These are phyloP conservation scores for Chiua sp. DNA, from an alignment of 1,284 basidiomycete species.

Conservation along the genomic window DNA sequence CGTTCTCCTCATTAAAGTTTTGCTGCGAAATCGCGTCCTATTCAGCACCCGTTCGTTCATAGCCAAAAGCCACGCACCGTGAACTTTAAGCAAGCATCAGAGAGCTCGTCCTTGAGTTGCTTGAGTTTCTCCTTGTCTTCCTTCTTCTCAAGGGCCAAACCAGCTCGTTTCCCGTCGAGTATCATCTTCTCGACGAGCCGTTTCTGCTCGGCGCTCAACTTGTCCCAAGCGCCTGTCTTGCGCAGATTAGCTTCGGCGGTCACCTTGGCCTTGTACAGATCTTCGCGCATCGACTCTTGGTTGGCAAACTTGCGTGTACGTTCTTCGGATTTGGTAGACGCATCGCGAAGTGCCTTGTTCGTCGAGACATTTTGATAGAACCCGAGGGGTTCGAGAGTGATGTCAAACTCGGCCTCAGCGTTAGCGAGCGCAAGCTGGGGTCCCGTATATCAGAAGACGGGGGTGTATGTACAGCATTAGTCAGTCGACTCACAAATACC, in stretches of 20 bases:
- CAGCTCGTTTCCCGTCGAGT: slow-evolving; percentile 75
- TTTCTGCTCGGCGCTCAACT: slow-evolving; percentile 66
- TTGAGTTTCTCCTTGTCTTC: slow-evolving; percentile 61
- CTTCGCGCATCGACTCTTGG: slow-evolving; percentile 75
- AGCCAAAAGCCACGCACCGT: slow-evolving; percentile 45
- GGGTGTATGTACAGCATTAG: not conserved
- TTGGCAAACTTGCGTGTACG: slow-evolving; percentile 68
- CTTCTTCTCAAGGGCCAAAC: slow-evolving; percentile 70
- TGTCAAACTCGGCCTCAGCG: slow-evolving; percentile 60
- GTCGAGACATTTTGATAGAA: slow-evolving; percentile 85
- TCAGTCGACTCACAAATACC: not conserved
- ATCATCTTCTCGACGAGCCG: slow-evolving; percentile 80
- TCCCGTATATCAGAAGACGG: not conserved
- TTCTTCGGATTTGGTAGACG: slow-evolving; percentile 72
- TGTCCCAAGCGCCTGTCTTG: slow-evolving; percentile 57
- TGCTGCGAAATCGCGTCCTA: slow-evolving; percentile 26
- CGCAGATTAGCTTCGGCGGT: slow-evolving; percentile 72
- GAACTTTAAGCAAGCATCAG: slow-evolving; percentile 76
- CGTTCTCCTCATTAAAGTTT: slow-evolving; percentile 86
- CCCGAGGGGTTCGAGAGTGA: slow-evolving; percentile 58
- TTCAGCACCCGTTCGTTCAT: not conserved
- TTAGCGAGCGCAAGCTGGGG: slow-evolving; percentile 57
- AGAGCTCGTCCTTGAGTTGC: slow-evolving; percentile 69
- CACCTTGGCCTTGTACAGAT: slow-evolving; percentile 73
- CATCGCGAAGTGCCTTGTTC: slow-evolving; percentile 72